Base-by-base conservation (phyloP, 208 protist genomes). In the Angomonas ambiguus region DNA sequence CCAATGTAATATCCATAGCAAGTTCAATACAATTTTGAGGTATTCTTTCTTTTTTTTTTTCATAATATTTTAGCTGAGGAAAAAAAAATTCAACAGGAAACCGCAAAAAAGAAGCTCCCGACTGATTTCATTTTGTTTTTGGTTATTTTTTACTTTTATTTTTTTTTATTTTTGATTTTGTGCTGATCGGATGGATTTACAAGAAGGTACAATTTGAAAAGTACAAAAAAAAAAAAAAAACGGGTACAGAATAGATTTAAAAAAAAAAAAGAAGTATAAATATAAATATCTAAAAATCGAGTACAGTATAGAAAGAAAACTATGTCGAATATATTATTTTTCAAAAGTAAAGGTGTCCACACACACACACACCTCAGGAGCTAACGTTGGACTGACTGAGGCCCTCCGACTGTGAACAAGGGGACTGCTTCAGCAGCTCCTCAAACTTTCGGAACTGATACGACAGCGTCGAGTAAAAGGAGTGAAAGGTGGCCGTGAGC, bases 361-460 rank as follows among this genome's bases (percentile, higher is more conserved):
- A 20, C 18, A 20, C 38, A 48, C 18, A 11, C 38, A 11, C 18
- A 10, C 32, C 4, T 62, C 24, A 57, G n/a, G 45, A 3, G 25
- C 30, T 24, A 24, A 25, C 45, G 58, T 51, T 35, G 48, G 1
- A 55, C 25, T 58, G 2, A 51, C 33, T 28, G 25, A 4, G 16
- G 2, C 41, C 34, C 51, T 27, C 41, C 34, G 38, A 0, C 30
- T n/a, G 58, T 31, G 58, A 33, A 35, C 66, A 27, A 53, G 51
- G 31, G 70, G 30, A 33, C 65, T 62, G 16, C 53, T n/a, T 32
- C 53, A 59, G 53, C 24, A 59, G 53, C 18, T 76, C 70, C 42
- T 72, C 51, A 41, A 69, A 80, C 42, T 77, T 74, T 28, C 73
- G 67, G 31, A 71, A 64, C 33, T 83, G 78, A 41, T 80, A 83